Percentiles rank a stretch among this genome's conserved stretches.
Conservation (phyloP, 2,329 filamentous ascomycete genomes). For the Pseudogymnoascus sp. region DNA sequence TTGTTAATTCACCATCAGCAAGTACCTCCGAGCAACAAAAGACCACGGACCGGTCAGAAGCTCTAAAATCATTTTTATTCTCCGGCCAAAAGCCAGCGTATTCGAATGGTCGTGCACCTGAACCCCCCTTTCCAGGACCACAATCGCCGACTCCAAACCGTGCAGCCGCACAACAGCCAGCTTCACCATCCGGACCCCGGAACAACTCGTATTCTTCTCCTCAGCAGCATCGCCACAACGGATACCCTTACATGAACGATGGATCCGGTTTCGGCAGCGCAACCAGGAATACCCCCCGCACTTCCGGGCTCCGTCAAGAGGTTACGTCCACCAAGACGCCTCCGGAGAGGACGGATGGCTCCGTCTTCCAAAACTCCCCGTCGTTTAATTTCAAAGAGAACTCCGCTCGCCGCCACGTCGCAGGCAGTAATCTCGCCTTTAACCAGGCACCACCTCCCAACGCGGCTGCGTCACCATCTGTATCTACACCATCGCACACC, state of each 20-base stretch:
- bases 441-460: not conserved
- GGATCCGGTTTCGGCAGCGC: slow-evolving; percentile 12
- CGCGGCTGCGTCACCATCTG: not conserved
- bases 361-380: not conserved
- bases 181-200: not conserved
- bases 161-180: not conserved
- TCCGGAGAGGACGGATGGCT: slow-evolving; percentile 11
- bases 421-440: not conserved
- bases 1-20: not conserved
- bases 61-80: slow-evolving; percentile 51
- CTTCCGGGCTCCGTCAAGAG: slow-evolving; percentile 29
- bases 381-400: slow-evolving; percentile 5
- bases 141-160: not conserved
- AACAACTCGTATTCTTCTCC: slow-evolving; percentile 1
- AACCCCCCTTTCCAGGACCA: not conserved
- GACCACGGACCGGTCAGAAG: slow-evolving; percentile 38
- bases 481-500: not conserved
- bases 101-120: not conserved
- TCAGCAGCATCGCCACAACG: slow-evolving; percentile 12
- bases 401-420: not conserved
- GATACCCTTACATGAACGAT: slow-evolving; percentile 16
- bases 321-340: slow-evolving; percentile 26
- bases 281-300: slow-evolving; percentile 18
- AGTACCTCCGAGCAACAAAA: slow-evolving; percentile 26
- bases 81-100: slow-evolving; percentile 25